These are phyloP conservation scores for Silene conica DNA, from an alignment of 148 eudicot genomes.

Conservation along the genomic window DNA sequence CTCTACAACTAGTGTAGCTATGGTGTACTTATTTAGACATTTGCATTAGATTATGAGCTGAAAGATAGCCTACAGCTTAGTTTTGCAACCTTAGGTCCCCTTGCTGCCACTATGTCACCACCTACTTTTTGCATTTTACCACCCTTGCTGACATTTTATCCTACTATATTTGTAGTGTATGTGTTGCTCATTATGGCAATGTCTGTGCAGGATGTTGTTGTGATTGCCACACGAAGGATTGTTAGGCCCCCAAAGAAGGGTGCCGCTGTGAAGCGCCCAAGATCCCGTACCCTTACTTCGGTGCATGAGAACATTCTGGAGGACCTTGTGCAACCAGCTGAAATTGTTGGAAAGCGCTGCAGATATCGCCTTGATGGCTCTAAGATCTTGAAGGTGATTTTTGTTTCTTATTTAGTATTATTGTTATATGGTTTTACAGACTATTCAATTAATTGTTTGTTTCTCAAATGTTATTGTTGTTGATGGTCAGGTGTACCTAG, in stretches of 20 bases:
- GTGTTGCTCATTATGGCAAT: not conserved
- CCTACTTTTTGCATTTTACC: not conserved
- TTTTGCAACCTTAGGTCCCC: not conserved
- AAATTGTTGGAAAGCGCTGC: conserved; percentile 80
- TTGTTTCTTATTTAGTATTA: not conserved
- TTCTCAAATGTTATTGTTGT: not conserved
- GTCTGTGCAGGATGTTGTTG: conserved; percentile 60
- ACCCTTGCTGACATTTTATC: not conserved
- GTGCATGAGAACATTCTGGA: conserved; percentile 16
- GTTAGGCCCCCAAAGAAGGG: conserved; percentile 92
- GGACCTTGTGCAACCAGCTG: conserved; percentile 70
- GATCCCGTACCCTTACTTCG: conserved; percentile 79
- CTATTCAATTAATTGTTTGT: too few species aligned
- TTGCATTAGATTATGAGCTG: not conserved
- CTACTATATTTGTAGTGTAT: not conserved
- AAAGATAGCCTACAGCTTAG: not conserved
- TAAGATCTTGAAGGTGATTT: conserved; percentile 73
- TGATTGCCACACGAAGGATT: conserved; percentile 79
- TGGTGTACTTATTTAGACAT: too few species aligned
- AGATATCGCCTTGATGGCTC: conserved; percentile 83
- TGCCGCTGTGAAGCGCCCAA: conserved; percentile 75
- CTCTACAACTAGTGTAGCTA: too few species aligned
- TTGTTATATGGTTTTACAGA: not conserved
- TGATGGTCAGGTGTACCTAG: conserved; percentile 57
- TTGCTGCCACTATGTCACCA: not conserved